These are phyloP conservation scores for Alternaria triticimaculans DNA, from an alignment of 2,329 filamentous ascomycete species.

Conservation along the genomic window DNA sequence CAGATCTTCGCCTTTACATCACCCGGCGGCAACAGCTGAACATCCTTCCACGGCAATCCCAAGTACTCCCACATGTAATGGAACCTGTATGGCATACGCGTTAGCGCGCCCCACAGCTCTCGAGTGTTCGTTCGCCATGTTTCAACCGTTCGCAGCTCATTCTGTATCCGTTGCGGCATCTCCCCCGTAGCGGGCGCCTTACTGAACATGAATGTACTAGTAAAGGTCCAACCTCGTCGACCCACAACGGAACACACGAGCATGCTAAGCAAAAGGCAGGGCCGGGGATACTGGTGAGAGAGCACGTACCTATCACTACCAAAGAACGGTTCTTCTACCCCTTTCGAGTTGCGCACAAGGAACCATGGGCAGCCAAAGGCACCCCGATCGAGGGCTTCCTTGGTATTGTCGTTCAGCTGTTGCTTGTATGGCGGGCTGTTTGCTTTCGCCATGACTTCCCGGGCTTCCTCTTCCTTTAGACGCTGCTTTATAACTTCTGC, in stretches of 20 bases:
- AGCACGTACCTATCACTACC: constrained; percentile 70
- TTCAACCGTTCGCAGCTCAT: constrained; percentile 22
- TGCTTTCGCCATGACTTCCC: constrained; percentile 62
- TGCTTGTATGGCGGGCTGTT: constrained; percentile 59
- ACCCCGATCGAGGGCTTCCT: constrained; percentile 66
- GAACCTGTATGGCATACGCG: constrained; percentile 56
- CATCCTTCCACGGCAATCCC: constrained; percentile 64
- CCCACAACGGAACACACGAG: neutral
- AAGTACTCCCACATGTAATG: constrained; percentile 73
- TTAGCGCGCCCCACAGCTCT: constrained; percentile 17
- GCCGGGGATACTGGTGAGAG: neutral
- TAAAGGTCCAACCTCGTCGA: neutral
- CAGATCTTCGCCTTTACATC: constrained; percentile 41
- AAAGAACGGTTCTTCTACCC: constrained; percentile 73
- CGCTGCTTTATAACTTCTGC: constrained; percentile 51
- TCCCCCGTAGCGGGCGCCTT: constrained; percentile 16
- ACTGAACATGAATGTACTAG: constrained; percentile 8
- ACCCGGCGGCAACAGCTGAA: constrained; percentile 53
- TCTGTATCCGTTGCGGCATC: neutral
- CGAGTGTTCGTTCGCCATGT: constrained; percentile 11
- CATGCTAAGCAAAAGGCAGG: neutral
- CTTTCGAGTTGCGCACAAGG: constrained; percentile 66
- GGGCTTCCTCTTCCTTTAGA: constrained; percentile 62
- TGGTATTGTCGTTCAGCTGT: constrained; percentile 64
- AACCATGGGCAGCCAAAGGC: constrained; percentile 82